Evolutionary conservation across 1,284 basidiomycete genomes (phyloP).

Genomic region (Inonotus obliquus): DNA sequence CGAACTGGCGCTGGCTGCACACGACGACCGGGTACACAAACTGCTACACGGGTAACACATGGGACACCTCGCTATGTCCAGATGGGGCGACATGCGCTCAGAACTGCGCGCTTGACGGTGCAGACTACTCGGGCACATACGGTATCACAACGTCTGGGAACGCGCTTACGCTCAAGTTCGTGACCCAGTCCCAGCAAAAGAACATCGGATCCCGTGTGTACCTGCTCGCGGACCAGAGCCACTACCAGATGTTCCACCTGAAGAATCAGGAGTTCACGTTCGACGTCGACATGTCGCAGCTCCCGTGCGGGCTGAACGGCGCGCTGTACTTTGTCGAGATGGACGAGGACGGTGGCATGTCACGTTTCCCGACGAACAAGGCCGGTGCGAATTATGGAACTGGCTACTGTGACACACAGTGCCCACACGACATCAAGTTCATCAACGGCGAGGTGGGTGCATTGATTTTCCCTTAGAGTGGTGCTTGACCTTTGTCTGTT

Average conservation of each 20-base stretch:
- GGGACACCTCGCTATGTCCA: conserved; percentile 46
- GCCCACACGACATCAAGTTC: conserved; percentile 53
- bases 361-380: conserved; percentile 47
- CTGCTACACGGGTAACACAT: conserved; percentile 53
- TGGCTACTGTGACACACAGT: conserved; percentile 56
- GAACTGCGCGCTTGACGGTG: conserved; percentile 36
- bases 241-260: conserved; percentile 27
- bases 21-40: conserved; percentile 39
- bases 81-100: conserved; percentile 39
- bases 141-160: conserved; percentile 40
- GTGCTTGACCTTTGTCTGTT: background rate
- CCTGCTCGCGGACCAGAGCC: conserved; percentile 23
- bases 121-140: conserved; percentile 36
- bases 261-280: conserved; percentile 29
- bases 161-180: conserved; percentile 30
- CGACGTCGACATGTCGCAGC: conserved; percentile 26
- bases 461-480: too few species aligned
- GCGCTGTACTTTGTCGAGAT: conserved; percentile 44
- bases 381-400: conserved; percentile 54
- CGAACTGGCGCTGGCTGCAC: conserved; percentile 54
- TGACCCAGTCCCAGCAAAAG: conserved; percentile 18
- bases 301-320: conserved; percentile 31
- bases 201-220: conserved; percentile 29
- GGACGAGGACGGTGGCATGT: conserved; percentile 50
- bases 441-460: conserved; percentile 43